Evolutionary conservation across 495 filamentous ascomycete species (phyloP).

Genomic region (Penicillium manginii): DNA sequence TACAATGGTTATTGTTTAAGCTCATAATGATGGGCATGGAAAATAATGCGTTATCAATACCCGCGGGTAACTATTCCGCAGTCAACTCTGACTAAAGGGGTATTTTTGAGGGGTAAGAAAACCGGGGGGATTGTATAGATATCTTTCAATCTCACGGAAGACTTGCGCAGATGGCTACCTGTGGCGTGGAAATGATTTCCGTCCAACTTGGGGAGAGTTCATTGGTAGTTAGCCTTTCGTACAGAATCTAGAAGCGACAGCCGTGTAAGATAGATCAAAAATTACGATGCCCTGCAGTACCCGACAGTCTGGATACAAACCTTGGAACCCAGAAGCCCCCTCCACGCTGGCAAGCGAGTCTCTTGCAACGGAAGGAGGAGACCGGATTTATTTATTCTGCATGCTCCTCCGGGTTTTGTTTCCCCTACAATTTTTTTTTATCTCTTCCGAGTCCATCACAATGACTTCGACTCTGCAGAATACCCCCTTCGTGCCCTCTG

Average conservation of each 20-base stretch:
- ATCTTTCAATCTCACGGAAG: no score
- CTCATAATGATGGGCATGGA: no score
- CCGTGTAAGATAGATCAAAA: constrained; percentile 14
- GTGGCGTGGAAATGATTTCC: constrained; percentile 13
- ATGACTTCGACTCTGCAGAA: neutral
- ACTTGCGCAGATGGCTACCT: neutral
- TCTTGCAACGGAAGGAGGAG: neutral
- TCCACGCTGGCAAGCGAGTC: neutral
- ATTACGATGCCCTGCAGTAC: constrained; percentile 3
- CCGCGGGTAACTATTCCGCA: no score
- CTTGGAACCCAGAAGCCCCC: constrained; percentile 13
- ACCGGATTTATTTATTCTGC: constrained; percentile 7
- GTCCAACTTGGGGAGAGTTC: neutral
- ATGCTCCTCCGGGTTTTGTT: neutral
- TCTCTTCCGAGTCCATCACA: neutral
- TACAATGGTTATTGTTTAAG: no score
- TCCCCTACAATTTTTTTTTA: neutral
- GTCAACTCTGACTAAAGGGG: no score
- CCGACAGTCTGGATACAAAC: constrained; percentile 22
- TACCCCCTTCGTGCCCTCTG: constrained; percentile 11
- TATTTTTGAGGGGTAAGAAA: no score
- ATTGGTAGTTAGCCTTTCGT: constrained; percentile 13
- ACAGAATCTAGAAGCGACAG: neutral
- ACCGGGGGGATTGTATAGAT: no score
- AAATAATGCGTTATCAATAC: no score